phyloP scores from a whole-genome alignment of 805 yeast species.

The Torulaspora gathmanii region DNA sequence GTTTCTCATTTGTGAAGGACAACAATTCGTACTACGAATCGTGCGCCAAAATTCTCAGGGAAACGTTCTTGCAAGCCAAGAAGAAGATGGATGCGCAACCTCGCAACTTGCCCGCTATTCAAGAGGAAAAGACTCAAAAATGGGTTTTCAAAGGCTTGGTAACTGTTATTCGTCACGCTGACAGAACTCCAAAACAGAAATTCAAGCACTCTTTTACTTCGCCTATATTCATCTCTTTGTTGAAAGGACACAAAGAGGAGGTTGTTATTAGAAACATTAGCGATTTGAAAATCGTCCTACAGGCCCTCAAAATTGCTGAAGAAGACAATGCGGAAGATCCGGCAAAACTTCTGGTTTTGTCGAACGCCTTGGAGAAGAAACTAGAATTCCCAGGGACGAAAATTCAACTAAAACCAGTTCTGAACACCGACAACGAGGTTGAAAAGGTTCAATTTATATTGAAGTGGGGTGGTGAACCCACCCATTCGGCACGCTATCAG shows the following conservation, averaged over 20 bases:
- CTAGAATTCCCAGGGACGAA: conserved; percentile 92
- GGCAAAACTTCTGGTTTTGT: conserved; percentile 67
- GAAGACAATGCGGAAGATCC: conserved; percentile 76
- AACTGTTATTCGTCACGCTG: conserved; percentile 92
- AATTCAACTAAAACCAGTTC: conserved; percentile 87
- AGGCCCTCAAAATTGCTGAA: conserved; percentile 77
- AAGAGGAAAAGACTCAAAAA: conserved; percentile 57
- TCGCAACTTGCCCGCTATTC: conserved; percentile 34
- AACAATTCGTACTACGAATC: conserved; percentile 79
- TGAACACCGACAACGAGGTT: conserved; percentile 62
- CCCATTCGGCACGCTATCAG: conserved; percentile 94
- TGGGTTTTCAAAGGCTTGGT: conserved; percentile 96
- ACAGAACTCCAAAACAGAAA: conserved; percentile 96
- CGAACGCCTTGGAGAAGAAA: conserved; percentile 82
- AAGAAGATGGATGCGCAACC: conserved; percentile 41
- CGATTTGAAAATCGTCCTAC: conserved; percentile 79
- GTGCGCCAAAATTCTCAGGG: conserved; percentile 71
- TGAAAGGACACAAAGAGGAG: conserved; percentile 94
- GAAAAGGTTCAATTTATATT: conserved; percentile 93
- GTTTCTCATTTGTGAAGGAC: conserved; percentile 95
- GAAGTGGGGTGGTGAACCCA: conserved; percentile 99
- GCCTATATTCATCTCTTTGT: conserved; percentile 73
- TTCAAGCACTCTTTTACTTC: conserved; percentile 92
- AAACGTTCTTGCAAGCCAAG: conserved; percentile 64
- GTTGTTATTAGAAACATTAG: conserved; percentile 88